A percentile compares a stretch with the other conserved stretches of the same genome.
Evolutionary conservation across 768 basidiomycete genomes (phyloP).

Genomic region (Russula olivacea): DNA sequence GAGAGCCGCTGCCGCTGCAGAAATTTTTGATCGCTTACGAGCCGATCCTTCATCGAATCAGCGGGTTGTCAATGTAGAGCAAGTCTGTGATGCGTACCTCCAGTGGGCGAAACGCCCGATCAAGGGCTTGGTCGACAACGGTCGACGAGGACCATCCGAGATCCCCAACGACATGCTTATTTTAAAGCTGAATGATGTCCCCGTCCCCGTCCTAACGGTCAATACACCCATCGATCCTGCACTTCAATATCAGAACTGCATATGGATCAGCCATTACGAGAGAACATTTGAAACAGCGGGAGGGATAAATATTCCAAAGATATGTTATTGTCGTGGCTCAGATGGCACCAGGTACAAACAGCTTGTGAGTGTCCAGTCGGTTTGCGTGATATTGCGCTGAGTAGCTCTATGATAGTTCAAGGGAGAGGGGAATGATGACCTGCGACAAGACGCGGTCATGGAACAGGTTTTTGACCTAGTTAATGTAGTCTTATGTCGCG

Average conservation of each 20-base stretch:
- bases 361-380: slow-evolving; percentile 50
- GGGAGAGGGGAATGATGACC: slow-evolving; percentile 82
- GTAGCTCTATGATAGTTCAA: slow-evolving; percentile 59
- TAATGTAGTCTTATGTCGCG: slow-evolving; percentile 66
- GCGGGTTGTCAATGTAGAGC: slow-evolving; percentile 50
- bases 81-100: slow-evolving; percentile 57
- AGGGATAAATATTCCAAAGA: slow-evolving; percentile 80
- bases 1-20: slow-evolving; percentile 57
- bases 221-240: slow-evolving; percentile 65
- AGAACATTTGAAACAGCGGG: slow-evolving; percentile 57
- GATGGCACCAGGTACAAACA: slow-evolving; percentile 68
- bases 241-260: slow-evolving; percentile 58
- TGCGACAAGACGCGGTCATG: slow-evolving; percentile 98
- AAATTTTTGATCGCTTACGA: slow-evolving; percentile 52
- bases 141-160: slow-evolving; percentile 26
- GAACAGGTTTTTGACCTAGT: slow-evolving; percentile 93
- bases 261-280: slow-evolving; percentile 64
- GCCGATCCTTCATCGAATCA: slow-evolving; percentile 35
- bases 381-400: not conserved
- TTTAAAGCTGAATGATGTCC: slow-evolving; percentile 44
- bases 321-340: slow-evolving; percentile 60
- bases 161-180: slow-evolving; percentile 47
- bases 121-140: slow-evolving; percentile 30
- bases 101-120: slow-evolving; percentile 67
- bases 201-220: slow-evolving; percentile 81